Evolutionary conservation across 179 eudicot species (phyloP).

Genomic region (Camellia oleifera): DNA sequence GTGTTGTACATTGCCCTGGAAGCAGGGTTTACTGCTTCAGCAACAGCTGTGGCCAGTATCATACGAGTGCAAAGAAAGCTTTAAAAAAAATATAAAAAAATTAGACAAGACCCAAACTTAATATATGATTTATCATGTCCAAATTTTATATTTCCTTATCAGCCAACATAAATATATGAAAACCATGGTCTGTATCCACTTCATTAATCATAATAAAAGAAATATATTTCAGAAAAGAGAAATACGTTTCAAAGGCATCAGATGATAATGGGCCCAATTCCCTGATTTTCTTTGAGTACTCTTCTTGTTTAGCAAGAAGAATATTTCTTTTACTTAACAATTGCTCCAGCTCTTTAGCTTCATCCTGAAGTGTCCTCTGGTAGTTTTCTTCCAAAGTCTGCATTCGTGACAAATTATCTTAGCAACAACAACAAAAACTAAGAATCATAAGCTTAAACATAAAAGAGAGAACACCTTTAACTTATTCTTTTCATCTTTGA

Average conservation of each 20-base stretch:
- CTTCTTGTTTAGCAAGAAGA: slow-evolving; percentile 86
- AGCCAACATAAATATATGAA: background rate
- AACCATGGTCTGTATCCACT: background rate
- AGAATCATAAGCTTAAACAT: slow-evolving; percentile 9
- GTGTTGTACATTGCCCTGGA: background rate
- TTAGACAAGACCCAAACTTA: background rate
- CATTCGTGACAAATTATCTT: slow-evolving; percentile 22
- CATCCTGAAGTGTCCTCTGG: slow-evolving; percentile 60
- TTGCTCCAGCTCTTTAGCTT: slow-evolving; percentile 86
- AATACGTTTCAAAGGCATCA: slow-evolving; percentile 92
- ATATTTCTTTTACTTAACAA: slow-evolving; percentile 70
- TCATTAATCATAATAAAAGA: background rate
- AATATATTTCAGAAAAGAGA: slow-evolving; percentile 13
- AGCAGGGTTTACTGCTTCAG: background rate
- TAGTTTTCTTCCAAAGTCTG: slow-evolving; percentile 66
- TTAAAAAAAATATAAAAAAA: background rate
- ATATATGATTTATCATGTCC: background rate
- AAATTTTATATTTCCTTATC: background rate
- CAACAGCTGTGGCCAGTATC: background rate
- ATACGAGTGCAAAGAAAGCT: background rate
- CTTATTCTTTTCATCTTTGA: slow-evolving; percentile 62
- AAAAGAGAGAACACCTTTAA: slow-evolving; percentile 51
- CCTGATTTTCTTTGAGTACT: slow-evolving; percentile 88
- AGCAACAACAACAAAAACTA: slow-evolving; percentile 17
- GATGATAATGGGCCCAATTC: slow-evolving; percentile 88